Base-by-base conservation (phyloP, 2,329 filamentous ascomycete genomes). In the Cordyceps cateniannulata region DNA sequence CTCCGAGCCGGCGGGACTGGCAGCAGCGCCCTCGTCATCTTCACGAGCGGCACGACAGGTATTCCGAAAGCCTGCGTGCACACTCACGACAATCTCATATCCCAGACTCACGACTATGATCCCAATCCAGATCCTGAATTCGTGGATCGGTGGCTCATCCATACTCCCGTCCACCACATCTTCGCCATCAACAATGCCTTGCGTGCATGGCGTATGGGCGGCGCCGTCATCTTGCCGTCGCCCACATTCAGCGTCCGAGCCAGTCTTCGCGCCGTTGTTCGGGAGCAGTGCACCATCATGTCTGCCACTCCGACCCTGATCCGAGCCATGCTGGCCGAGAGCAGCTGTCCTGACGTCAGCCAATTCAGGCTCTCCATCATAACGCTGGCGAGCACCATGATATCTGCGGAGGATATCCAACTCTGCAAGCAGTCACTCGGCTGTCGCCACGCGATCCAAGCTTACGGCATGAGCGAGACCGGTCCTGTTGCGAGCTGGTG, bases 31-130 rank as follows among this genome's bases (percentile, higher is more conserved):
- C 69, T 79, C 47, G 73, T 81, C 52, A 69, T 80, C 35, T 80
- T 81, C 66, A 81, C 78, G 22, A 80, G 77, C 63, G 79, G 79
- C 22, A 81, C 78, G n/a, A 80, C 77, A 0, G 77, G 76, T 6
- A 66, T 73, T 0, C 77, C 79, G 5, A 81, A 81, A 64, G 77
- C 73, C 52, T 79, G 77, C 61, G 70, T 71, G 16, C 73, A 79
- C 62, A 76, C 75, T 6, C 71, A 73, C 64, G 63, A 68, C 32
- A 79, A 77, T 60, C 60, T 77, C n/a, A 68, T 74, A 8, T 73
- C 75, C 1, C 70, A 74, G 60, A 70, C 69, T 16, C 68, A 70
- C 62, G 69, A 73, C 54, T 73, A 75, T 59, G 73, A 76, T 45
- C 68, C 73, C 42, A 71, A 74, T 40, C 64, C 67, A 42, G 69